Percentiles rank a stretch among this genome's conserved stretches.
Conservation (phyloP, 352 stramenopile species). For the Phytophthora melonis region DNA sequence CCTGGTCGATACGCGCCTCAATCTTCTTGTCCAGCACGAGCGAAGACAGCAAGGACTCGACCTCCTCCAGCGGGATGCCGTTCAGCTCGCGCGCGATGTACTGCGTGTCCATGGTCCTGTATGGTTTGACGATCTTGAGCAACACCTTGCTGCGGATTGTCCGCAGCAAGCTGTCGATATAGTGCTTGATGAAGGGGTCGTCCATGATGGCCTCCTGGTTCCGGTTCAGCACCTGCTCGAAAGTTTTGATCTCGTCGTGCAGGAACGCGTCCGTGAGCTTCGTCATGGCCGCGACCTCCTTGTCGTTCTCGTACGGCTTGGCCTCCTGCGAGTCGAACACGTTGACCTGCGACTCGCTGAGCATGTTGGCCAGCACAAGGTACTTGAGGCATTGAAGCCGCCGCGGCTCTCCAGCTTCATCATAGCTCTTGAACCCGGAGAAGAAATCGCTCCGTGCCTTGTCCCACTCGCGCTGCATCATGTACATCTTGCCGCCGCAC, state of each 20-base stretch:
- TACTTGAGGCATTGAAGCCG: conserved; percentile 96
- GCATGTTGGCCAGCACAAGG: conserved; percentile 95
- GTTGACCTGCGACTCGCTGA: conserved; percentile 95
- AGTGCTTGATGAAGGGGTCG: conserved; percentile 96
- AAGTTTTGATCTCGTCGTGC: conserved; percentile 95
- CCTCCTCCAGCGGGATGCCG: conserved; percentile 88
- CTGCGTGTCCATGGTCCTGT: conserved; percentile 92
- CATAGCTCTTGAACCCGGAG: conserved; percentile 96
- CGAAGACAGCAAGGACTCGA: conserved; percentile 93
- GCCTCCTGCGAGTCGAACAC: conserved; percentile 95
- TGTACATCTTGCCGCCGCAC: conserved; percentile 96
- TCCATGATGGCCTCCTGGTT: conserved; percentile 93
- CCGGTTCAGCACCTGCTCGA: conserved; percentile 92
- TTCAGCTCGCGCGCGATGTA: conserved; percentile 95
- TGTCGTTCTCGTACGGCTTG: conserved; percentile 95
- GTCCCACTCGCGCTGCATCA: conserved; percentile 95
- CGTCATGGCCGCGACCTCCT: conserved; percentile 96
- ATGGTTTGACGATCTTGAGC: conserved; percentile 94
- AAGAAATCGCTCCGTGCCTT: conserved; percentile 95
- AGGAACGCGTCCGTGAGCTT: conserved; percentile 96
- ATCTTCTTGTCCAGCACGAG: conserved; percentile 95
- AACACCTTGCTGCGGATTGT: conserved; percentile 97
- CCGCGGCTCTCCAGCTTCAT: conserved; percentile 94
- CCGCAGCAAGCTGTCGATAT: conserved; percentile 94
- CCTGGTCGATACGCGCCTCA: conserved; percentile 93